Base-by-base conservation (phyloP, 306 rosid species). In the Castanospermum australe region DNA sequence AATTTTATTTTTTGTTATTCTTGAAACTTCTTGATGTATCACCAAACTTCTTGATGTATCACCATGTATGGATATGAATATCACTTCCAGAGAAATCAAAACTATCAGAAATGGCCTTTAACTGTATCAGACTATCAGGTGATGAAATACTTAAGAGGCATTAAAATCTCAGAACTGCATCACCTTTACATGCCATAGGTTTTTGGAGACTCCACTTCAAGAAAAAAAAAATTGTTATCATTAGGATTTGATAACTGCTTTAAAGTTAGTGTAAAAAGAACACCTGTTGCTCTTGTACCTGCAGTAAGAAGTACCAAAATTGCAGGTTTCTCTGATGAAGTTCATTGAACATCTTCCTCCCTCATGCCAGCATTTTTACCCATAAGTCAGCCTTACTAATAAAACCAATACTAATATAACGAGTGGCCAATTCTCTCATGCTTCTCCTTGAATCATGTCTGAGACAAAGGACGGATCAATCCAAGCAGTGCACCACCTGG, bases 391-490 rank as follows among this genome's bases (percentile, higher is more conserved):
- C 21, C 36, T 35, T 20, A 21, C 11, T 52, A 81, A 67, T 6
- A 38, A 72, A 81, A 64, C 41, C 52, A 81, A 80, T 21, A 44
- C 17, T 39, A 71, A 66, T 25, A 85, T 15, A 74, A 35, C 15
- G 54, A 57, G 38, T 64, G 74, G 76, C 35, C 15, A 68, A 76
- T 41, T 79, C 56, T 77, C 6, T 62, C 24, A 73, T 83, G 82
- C 7, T 45, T 33, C 55, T 73, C 14, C 52, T 59, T 13, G 79
- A 84, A 30, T 56, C 75, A 70, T 75, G 63, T 73, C 63, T 74
- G 79, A 54, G 66, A 30, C 62, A 68, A 22, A 18, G 90, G 93
- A 90, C 88, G 88, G 93, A 82, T 82, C 69, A 87, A 85, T 84
- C 90, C 45, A 87, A 88, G 85, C 33, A 73, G 71, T 79, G 71